Base-by-base conservation (phyloP, 768 basidiomycete genomes). In the Pleurotus cornucopiae region DNA sequence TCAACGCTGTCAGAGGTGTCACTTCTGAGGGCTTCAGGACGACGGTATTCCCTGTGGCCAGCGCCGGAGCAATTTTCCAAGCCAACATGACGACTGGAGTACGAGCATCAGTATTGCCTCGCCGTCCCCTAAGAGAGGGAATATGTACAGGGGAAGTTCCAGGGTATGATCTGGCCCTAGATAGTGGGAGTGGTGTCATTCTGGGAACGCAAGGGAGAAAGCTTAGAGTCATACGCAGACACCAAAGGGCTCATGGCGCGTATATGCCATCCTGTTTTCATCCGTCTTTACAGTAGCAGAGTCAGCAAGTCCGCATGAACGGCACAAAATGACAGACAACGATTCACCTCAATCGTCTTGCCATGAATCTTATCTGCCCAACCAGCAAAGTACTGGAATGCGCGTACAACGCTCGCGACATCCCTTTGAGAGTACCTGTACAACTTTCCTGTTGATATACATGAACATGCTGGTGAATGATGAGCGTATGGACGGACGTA, bases 11-110 rank as follows among this genome's bases (percentile, higher is more conserved):
- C 25, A 89, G 69, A 4, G 89, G 88, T 0, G 89, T 89, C 49
- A 88, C 70, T 60, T 89, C 89, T 2, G 89, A 89, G 5, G 89
- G 88, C 73, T 91, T 92, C 65, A 92, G 69, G 46, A 93, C 73
- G 57, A 91, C 70, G 0, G 79, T 73, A 67, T 89, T 90, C 55
- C 91, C 91, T 1, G 83, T 82, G 2, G 90, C 89, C 39, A 93
- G 76, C 1, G 89, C 89, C 5, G 91, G 89, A 0, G 72, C 88
- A 54, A 89, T 61, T 68, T 91, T 91, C 84, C 85, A 86, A 4
- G 77, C 63, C 54, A 81, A 66, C 83, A 89, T 88, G 55, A 78
- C 65, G 47, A 83, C 75, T 74, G 40, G 16, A 12, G 2, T 49
- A n/a, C n/a, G 39, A 47, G 23, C 6, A 16, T 21, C 41, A 44